These are phyloP conservation scores for Aspergillus bertholletiae DNA, from an alignment of 495 filamentous ascomycete genomes.

Conservation along the genomic window DNA sequence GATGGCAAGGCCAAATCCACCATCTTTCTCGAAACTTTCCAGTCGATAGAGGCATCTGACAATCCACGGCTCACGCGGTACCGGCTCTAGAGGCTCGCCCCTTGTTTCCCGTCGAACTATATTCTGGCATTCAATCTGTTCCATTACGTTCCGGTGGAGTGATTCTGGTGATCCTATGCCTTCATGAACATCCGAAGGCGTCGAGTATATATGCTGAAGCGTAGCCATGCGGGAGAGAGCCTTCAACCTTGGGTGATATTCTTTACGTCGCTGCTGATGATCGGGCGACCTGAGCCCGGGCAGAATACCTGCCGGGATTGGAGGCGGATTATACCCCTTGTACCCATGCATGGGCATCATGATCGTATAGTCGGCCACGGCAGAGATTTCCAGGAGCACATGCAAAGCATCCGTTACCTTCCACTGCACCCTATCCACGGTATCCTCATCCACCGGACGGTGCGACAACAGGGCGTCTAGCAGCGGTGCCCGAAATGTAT, in stretches of 20 bases:
- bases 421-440: slow-evolving; percentile 16
- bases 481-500: slow-evolving; percentile 17
- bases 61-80: slow-evolving; percentile 20
- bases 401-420: slow-evolving; percentile 20
- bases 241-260: slow-evolving; percentile 13
- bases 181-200: neutral
- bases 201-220: neutral
- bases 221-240: slow-evolving; percentile 1
- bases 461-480: slow-evolving; percentile 6
- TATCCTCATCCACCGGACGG: neutral
- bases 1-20: slow-evolving; percentile 21
- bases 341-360: slow-evolving; percentile 25
- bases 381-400: slow-evolving; percentile 18
- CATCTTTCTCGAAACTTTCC: neutral
- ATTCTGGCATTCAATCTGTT: slow-evolving; percentile 18
- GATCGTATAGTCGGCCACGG: slow-evolving; percentile 20
- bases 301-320: neutral
- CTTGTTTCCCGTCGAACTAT: slow-evolving; percentile 14
- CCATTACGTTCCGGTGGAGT: slow-evolving; percentile 1
- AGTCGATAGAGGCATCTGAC: slow-evolving; percentile 2
- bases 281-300: slow-evolving; percentile 1
- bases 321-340: slow-evolving; percentile 11
- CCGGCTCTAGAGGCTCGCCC: slow-evolving; percentile 13
- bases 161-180: neutral
- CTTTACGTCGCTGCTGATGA: neutral